A percentile compares a stretch with the other conserved stretches of the same genome.
Evolutionary conservation across 129 eudicot genomes (phyloP).

Genomic region (Solidago caesia): DNA sequence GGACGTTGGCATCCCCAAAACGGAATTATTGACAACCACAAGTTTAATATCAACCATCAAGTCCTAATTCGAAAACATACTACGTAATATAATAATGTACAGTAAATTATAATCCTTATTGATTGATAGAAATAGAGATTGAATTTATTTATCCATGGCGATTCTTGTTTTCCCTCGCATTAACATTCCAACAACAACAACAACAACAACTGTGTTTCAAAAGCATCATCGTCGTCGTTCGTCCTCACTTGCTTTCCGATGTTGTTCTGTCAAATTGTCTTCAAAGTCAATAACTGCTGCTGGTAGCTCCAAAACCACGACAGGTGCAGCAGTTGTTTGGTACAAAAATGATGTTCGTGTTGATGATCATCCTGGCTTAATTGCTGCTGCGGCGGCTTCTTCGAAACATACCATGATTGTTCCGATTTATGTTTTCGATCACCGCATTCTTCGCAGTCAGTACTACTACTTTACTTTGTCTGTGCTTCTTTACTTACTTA

Average conservation of each 20-base stretch:
- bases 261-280: conserved; percentile 24
- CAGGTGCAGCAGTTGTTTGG: conserved; percentile 65
- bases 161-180: conserved; percentile 31
- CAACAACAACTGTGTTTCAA: neutral
- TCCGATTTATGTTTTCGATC: conserved; percentile 88
- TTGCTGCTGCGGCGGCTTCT: conserved; percentile 48
- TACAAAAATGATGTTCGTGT: conserved; percentile 82
- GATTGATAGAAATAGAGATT: conserved; percentile 25
- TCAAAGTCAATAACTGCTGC: conserved; percentile 6
- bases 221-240: conserved; percentile 6
- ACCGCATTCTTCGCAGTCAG: conserved; percentile 68
- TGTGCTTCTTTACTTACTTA: neutral
- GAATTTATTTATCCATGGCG: conserved; percentile 37
- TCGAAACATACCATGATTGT: conserved; percentile 36
- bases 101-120: too few species aligned
- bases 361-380: conserved; percentile 83
- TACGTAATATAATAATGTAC: too few species aligned
- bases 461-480: neutral
- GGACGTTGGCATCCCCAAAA: too few species aligned
- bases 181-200: too few species aligned
- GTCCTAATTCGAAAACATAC: too few species aligned
- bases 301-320: conserved; percentile 21
- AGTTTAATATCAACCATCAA: neutral
- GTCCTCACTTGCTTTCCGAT: conserved; percentile 11
- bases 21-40: neutral